Conservation (phyloP, 257 asterid species). For the Scutellaria baicalensis region DNA sequence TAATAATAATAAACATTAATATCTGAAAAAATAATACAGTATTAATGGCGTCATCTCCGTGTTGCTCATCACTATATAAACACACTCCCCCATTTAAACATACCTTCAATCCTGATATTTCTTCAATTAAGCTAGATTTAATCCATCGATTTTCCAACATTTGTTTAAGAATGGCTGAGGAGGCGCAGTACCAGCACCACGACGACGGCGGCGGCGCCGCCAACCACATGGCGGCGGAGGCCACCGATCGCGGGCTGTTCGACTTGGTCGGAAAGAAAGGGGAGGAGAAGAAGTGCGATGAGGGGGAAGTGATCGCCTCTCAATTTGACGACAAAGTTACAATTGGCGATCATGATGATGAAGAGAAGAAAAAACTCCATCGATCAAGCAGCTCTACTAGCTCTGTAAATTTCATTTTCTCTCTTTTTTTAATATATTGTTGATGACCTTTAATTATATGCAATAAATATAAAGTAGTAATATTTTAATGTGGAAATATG, state of each 20-base stretch:
- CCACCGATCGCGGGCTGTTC: conserved; percentile 52
- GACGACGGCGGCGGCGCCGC: neutral
- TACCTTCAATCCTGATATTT: neutral
- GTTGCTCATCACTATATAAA: conserved; percentile 34
- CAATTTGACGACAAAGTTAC: conserved; percentile 47
- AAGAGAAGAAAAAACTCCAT: conserved; percentile 38
- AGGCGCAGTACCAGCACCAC: conserved; percentile 15
- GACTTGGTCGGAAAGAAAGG: conserved; percentile 38
- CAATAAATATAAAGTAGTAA: no score
- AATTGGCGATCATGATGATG: conserved; percentile 27
- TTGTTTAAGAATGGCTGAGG: conserved; percentile 36
- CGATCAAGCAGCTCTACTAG: conserved; percentile 53
- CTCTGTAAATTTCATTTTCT: conserved; percentile 31
- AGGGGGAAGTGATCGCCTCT: conserved; percentile 21
- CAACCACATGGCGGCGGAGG: conserved; percentile 15
- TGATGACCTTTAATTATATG: no score
- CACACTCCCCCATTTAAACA: neutral
- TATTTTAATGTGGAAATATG: neutral
- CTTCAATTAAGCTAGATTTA: no score
- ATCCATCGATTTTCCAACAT: no score
- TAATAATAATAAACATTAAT: neutral
- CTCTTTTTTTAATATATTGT: no score
- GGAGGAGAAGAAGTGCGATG: conserved; percentile 31
- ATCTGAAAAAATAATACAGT: no score
- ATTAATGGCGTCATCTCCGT: conserved; percentile 19